These are phyloP conservation scores for Symbiodinium pilosum DNA, from an alignment of 73 alveolate genomes.

Conservation along the genomic window DNA sequence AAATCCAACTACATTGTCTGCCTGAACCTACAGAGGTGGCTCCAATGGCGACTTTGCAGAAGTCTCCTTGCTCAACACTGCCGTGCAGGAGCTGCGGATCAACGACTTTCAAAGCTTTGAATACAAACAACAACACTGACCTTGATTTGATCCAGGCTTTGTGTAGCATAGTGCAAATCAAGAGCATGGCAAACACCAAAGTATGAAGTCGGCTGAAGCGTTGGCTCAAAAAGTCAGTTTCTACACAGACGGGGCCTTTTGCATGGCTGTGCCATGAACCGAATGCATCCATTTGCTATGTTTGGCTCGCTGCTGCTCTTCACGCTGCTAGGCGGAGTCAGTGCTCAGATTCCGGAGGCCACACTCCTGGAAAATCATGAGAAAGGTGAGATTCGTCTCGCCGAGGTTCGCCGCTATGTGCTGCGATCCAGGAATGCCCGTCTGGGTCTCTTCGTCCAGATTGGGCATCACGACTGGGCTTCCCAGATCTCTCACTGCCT, in stretches of 20 bases:
- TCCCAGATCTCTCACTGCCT: background rate
- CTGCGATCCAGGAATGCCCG: background rate
- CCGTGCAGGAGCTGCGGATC: conserved; percentile 61
- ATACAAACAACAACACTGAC: too few species aligned
- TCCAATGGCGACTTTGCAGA: conserved; percentile 27
- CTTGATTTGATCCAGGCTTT: too few species aligned
- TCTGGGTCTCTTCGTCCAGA: background rate
- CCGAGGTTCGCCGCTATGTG: background rate
- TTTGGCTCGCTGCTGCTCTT: background rate
- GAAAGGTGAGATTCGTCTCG: background rate
- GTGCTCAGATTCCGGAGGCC: background rate
- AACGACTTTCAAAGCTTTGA: background rate
- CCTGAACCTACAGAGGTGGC: background rate
- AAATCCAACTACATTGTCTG: too few species aligned
- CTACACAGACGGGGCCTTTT: too few species aligned
- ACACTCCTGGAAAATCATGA: background rate
- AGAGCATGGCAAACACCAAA: too few species aligned
- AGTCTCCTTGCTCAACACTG: conserved; percentile 52
- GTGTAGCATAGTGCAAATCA: too few species aligned
- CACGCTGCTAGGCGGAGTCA: background rate
- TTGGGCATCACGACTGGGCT: background rate
- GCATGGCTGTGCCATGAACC: background rate
- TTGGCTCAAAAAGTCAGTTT: too few species aligned
- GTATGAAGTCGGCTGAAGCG: too few species aligned
- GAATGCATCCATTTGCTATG: background rate